Base-by-base conservation (phyloP, 2,329 filamentous ascomycete genomes). In the Pestalotiopsis fici region DNA sequence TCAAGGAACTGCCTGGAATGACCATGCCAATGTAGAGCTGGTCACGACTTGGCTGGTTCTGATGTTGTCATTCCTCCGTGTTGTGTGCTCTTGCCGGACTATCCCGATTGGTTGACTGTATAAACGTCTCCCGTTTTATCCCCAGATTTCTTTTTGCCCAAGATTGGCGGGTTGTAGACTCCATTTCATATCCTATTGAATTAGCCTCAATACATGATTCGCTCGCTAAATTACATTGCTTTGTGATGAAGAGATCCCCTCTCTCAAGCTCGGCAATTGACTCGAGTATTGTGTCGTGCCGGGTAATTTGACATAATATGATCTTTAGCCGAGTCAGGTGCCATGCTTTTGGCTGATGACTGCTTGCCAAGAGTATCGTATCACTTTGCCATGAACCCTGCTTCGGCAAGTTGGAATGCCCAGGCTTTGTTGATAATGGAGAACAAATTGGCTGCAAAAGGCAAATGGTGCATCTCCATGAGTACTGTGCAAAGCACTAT, bases 81-180 rank as follows among this genome's bases (percentile, higher is more conserved):
- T 37, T 39, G 9, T n/a, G 31, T n/a, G n/a, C n/a, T 5, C 57
- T 11, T 31, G 57, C 31, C 31, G 57, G n/a, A 6, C 6, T 35
- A 39, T 25, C 15, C 23, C 28, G 57, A 60, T 60, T 60, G 57
- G 57, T 57, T 31, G 55, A 57, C 27, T 27, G 23, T 57, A 57
- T 57, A 57, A 57, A 57, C 27, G 23, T 21, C 43, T 47, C 18
- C 43, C n/a, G 3, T 57, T n/a, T 57, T 27, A 31, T 12, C 23
- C 57, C 31, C 28, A 18, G 37, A 59, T 7, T 25, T 23, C n/a
- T 50, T 43, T 62, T 47, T 47, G 21, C 18, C 69, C 64, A 47
- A 70, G 69, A 76, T 74, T 68, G 73, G 27, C 57, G 18, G 15
- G 18, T 73, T 65, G 68, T 62, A 68, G 70, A 71, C 66, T 64